Evolutionary conservation across 352 stramenopile genomes (phyloP), one percentile per base, ranked within the genome.

Genomic region (Achlya hypogyna): DNA sequence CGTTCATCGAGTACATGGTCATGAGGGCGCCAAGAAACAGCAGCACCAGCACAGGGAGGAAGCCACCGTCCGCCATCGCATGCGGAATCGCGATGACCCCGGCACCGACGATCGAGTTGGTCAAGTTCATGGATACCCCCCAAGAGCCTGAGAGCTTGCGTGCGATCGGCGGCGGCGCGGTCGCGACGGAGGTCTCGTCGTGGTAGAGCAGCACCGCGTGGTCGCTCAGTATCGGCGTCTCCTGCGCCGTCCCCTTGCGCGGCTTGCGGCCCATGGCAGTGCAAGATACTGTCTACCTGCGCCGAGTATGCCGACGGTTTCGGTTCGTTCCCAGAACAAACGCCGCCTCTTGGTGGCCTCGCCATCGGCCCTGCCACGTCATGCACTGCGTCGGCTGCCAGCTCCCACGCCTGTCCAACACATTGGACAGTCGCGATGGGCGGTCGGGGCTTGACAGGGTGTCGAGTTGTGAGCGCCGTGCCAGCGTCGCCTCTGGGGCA

Each of bases 21-120:
- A 88, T 51, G 3, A 84, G 51, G 12, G 70, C 81, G 40, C 72
- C 76, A 10, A 82, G 43, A 20, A 88, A 34, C 20, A 91, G 69
- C 28, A 91, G 71, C 38, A 76, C 38, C 27, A 82, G 54, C 4
- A 84, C 82, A 42, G 73, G 54, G 0, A 84, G 49, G 22, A 90
- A 74, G 35, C 84, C 82, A 25, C 75, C 68, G 69, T 91, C 64
- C 67, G 81, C 71, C 43, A 93, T 72, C 28, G 82, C 82, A 72
- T 78, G 89, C 3, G 84, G 84, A 34, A 93, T 74, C 34, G 79
- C 81, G 20, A 93, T 80, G 71, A 93, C 89, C 12, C 84, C 82
- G 20, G 69, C 71, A 28, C 84, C 84, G 32, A 91, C 77, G 52
- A 87, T 88, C 0, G 75, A 69, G 74, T 87, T 89, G 23, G 83